These are phyloP conservation scores for Pichia cabralensis DNA, from an alignment of 805 yeast species.

Conservation along the genomic window DNA sequence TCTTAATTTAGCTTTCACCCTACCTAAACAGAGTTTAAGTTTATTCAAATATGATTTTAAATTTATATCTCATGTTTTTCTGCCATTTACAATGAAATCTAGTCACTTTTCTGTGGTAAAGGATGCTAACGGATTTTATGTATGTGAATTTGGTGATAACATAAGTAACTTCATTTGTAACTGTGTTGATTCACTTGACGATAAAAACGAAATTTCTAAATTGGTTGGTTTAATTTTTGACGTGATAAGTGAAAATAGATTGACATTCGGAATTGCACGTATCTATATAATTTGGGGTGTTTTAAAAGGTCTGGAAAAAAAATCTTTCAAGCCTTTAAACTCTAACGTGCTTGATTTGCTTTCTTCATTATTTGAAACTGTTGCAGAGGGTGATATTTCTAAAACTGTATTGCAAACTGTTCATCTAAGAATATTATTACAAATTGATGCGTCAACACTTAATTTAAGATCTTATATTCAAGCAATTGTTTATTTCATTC, in stretches of 20 bases:
- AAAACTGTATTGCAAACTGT: slow-evolving; percentile 42
- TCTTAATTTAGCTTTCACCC: slow-evolving; percentile 41
- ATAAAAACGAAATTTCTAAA: slow-evolving; percentile 8
- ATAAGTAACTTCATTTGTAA: slow-evolving; percentile 36
- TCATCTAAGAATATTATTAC: slow-evolving; percentile 35
- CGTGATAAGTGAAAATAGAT: slow-evolving; percentile 37
- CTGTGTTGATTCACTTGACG: slow-evolving; percentile 24
- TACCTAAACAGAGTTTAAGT: slow-evolving; percentile 36
- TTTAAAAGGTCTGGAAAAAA: slow-evolving; percentile 34
- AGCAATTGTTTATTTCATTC: slow-evolving; percentile 31
- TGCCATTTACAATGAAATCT: slow-evolving; percentile 57
- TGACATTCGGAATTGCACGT: slow-evolving; percentile 62
- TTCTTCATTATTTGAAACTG: slow-evolving; percentile 25
- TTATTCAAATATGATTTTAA: slow-evolving; percentile 35
- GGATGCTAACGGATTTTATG: slow-evolving; percentile 20
- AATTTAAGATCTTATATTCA: slow-evolving; percentile 23
- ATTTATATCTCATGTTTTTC: slow-evolving; percentile 33
- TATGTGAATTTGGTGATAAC: slow-evolving; percentile 51
- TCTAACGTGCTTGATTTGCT: slow-evolving; percentile 25
- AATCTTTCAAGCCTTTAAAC: slow-evolving; percentile 6
- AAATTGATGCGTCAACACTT: slow-evolving; percentile 24
- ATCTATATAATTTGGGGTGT: slow-evolving; percentile 52
- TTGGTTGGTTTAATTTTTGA: slow-evolving; percentile 28
- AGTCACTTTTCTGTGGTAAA: slow-evolving; percentile 41
- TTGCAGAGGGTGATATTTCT: slow-evolving; percentile 34